Evolutionary conservation across 257 asterid species (phyloP).

Genomic region (Nicotiana otophora): DNA sequence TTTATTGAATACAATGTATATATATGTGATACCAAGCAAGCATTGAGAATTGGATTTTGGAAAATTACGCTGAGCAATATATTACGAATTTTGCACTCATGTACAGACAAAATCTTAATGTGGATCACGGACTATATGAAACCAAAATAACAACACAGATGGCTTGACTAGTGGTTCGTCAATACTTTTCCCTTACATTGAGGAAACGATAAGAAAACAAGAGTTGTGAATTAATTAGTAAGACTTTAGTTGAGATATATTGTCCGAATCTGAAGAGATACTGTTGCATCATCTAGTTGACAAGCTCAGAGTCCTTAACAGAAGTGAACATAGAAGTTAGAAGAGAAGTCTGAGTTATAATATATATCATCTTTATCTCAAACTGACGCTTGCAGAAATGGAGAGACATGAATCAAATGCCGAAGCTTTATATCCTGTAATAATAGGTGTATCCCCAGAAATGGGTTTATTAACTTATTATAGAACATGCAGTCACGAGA

Average conservation of each 20-base stretch:
- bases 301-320: neutral
- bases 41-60: neutral
- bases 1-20: neutral
- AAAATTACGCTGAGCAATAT: neutral
- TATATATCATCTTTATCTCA: neutral
- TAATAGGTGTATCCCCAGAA: neutral
- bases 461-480: neutral
- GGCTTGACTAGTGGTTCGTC: neutral
- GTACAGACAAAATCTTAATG: neutral
- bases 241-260: neutral
- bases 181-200: neutral
- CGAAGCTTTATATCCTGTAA: neutral
- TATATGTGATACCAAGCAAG: neutral
- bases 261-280: neutral
- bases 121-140: constrained; percentile 1
- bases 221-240: neutral
- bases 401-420: neutral
- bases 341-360: neutral
- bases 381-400: neutral
- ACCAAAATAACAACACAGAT: neutral
- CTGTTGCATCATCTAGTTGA: neutral
- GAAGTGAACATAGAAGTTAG: neutral
- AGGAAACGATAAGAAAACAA: neutral
- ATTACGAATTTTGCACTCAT: neutral
- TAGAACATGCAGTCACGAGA: neutral